phyloP scores from a whole-genome alignment of 192 early-diverging fungal genomes.

The Coemansia biformis region DNA sequence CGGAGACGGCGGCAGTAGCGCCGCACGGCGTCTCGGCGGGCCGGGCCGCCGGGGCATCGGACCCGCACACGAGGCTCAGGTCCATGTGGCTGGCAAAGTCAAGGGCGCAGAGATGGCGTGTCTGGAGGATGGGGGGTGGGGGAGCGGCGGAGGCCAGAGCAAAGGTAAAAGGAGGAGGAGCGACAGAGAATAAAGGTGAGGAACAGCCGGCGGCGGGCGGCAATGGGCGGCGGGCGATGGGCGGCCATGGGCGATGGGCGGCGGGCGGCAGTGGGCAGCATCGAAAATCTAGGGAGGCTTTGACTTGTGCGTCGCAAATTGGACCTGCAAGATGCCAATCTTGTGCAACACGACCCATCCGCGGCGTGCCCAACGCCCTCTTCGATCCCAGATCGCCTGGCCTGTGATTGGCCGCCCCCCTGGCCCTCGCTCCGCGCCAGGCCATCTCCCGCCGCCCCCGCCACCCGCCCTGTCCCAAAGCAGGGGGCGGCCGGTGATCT shows the following conservation, averaged over 20 bases:
- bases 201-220: neutral
- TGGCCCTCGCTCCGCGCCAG: too few relatives aligned
- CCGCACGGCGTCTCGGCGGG: neutral
- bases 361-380: neutral
- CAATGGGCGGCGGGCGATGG: neutral
- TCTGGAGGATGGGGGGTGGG: too few relatives aligned
- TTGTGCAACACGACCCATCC: constrained; percentile 6
- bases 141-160: neutral
- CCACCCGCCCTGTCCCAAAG: too few relatives aligned
- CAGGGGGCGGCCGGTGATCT: neutral
- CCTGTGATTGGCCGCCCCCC: constrained; percentile 6
- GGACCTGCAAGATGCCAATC: constrained; percentile 15
- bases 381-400: constrained; percentile 18
- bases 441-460: too few relatives aligned
- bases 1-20: constrained; percentile 1
- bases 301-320: constrained; percentile 1
- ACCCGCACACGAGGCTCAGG: constrained; percentile 37
- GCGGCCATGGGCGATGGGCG: too few relatives aligned
- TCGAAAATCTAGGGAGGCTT: constrained; percentile 4
- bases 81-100: constrained; percentile 22
- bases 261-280: too few relatives aligned
- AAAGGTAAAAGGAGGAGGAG: constrained; percentile 1
- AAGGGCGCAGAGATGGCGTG: too few relatives aligned
- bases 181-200: constrained; percentile 1
- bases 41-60: constrained; percentile 1